phyloP scores from a whole-genome alignment of 768 basidiomycete genomes.

The Hypholoma sublateritium region DNA sequence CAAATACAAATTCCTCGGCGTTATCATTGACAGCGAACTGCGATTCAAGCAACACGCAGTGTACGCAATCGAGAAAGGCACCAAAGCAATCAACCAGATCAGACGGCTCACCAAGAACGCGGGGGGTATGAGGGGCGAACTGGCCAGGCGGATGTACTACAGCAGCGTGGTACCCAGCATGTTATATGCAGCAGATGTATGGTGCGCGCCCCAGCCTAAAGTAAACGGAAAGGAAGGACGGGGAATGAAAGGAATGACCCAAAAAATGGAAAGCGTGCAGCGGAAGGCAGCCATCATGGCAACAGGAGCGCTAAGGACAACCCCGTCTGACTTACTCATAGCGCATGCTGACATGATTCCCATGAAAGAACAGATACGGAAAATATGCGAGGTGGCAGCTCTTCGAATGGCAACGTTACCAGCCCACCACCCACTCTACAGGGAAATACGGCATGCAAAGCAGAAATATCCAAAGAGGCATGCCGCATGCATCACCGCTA shows the following conservation, averaged over 20 bases:
- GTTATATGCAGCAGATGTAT: conserved; percentile 7
- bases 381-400: conserved; percentile 3
- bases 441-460: not conserved
- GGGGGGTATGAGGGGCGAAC: not conserved
- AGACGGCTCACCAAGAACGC: not conserved
- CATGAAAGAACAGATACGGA: not conserved
- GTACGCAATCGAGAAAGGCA: not conserved
- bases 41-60: not conserved
- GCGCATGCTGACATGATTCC: not conserved
- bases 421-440: conserved; percentile 18
- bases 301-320: conserved; percentile 12
- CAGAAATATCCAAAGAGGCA: not conserved
- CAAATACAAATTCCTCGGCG: not conserved
- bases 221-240: not conserved
- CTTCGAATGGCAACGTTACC: conserved; percentile 20
- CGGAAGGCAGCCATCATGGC: conserved; percentile 7
- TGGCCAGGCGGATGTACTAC: not conserved
- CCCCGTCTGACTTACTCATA: not conserved
- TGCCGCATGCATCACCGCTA: conserved; percentile 16
- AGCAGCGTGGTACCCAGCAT: conserved; percentile 1
- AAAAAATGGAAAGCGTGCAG: conserved; percentile 2
- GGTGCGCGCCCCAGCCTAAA: not conserved
- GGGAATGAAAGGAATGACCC: not conserved
- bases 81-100: not conserved
- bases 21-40: conserved; percentile 7